phyloP scores from a whole-genome alignment of 2,329 filamentous ascomycete species.

The Stemphylium vesicarium region DNA sequence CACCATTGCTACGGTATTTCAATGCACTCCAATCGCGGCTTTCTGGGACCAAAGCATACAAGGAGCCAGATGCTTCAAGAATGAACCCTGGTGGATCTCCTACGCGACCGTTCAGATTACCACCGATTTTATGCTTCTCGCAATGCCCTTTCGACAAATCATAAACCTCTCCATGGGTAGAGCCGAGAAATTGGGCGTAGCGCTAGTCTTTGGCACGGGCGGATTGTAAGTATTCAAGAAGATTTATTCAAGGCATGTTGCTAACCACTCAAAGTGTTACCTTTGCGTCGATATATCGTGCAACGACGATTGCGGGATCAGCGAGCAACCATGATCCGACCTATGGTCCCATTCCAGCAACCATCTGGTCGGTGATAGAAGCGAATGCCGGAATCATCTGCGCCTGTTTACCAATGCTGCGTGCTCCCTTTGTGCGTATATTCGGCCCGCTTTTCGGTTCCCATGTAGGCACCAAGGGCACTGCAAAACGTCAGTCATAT shows the following conservation, averaged over 20 bases:
- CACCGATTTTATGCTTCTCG: constrained; percentile 27
- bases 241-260: neutral
- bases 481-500: constrained; percentile 19
- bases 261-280: constrained; percentile 25
- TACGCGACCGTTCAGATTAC: constrained; percentile 29
- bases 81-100: constrained; percentile 35
- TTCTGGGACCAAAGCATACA: constrained; percentile 41
- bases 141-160: constrained; percentile 28
- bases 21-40: constrained; percentile 39
- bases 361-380: constrained; percentile 34
- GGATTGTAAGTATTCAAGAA: constrained; percentile 21
- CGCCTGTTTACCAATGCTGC: constrained; percentile 32
- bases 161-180: constrained; percentile 26
- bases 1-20: constrained; percentile 41
- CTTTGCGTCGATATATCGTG: constrained; percentile 33
- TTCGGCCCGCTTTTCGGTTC: constrained; percentile 30
- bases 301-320: constrained; percentile 32
- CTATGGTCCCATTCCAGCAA: constrained; percentile 31
- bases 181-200: constrained; percentile 30
- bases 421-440: constrained; percentile 28
- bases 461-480: constrained; percentile 1
- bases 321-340: constrained; percentile 31
- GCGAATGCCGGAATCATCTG: constrained; percentile 35
- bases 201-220: constrained; percentile 30
- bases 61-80: constrained; percentile 39